Evolutionary conservation across 1,139 yeast genomes (phyloP), one percentile per base, ranked within the genome.

Genomic region (Suhomyces taliae): DNA sequence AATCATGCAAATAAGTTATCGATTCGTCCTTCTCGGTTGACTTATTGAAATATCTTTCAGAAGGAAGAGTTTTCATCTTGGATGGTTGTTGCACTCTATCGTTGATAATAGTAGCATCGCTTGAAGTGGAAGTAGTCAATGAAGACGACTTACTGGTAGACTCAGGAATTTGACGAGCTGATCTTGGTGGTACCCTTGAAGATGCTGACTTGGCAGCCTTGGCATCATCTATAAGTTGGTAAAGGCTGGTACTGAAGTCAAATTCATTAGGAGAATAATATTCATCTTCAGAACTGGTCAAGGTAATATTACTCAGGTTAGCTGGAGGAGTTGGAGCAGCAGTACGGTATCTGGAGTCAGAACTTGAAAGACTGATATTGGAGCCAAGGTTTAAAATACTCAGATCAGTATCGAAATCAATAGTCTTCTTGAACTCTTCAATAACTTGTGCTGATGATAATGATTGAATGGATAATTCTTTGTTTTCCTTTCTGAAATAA

Each of bases 41-140:
- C 6, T 44, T 47, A 10, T 36, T 31, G 31, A 74, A 47, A 96
- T 93, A 51, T 81, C 81, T 52, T 90, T 89, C 63, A 74, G 68
- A 43, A 65, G 67, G 36, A 12, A 14, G 19, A 6, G 45, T n/a
- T 14, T 19, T 43, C 11, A 37, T 29, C 46, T 37, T 43, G 8
- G 39, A 24, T 7, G 32, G 39, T 9, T 6, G 26, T 10, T 34
- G 39, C 36, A 7, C 8, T 27, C 27, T 43, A 29, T 61, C 65
- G 32, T 65, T 61, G 8, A 65, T 67, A 11, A 69, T 61, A 4
- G 74, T 70, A 6, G 64, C 69, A 41, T 69, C 74, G 47, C 73
- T 69, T 1, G 74, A 67, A 39, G 58, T 53, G 9, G 70, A 63
- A 12, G 58, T 59, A 29, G 32, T 29, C 32, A 29, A 29, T 4